A percentile compares a stretch with the other conserved stretches of the same genome.
Conservation (phyloP, 2,329 filamentous ascomycete genomes). For the Fusarium mundagurra region DNA sequence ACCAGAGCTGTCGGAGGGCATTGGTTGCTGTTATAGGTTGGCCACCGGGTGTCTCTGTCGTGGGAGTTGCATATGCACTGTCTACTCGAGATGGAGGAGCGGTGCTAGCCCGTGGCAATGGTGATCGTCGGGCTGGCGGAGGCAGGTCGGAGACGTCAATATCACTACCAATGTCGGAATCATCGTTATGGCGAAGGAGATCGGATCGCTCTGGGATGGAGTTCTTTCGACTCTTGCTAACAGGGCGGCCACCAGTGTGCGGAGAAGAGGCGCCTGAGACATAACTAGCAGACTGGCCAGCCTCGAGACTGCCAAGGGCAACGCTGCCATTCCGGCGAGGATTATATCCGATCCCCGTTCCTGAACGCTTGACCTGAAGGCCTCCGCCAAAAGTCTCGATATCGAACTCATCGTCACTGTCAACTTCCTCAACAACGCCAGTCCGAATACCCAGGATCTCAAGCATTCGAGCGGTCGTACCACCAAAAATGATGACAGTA, state of each 20-base stretch:
- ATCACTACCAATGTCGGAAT: slow-evolving; percentile 70
- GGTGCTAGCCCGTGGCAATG: slow-evolving; percentile 46
- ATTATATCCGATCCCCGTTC: slow-evolving; percentile 79
- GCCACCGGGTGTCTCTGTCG: slow-evolving; percentile 42
- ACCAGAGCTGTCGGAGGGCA: slow-evolving; percentile 83
- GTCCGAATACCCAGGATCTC: slow-evolving; percentile 97
- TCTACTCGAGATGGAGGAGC: slow-evolving; percentile 39
- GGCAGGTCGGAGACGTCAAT: slow-evolving; percentile 74
- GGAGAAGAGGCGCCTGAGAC: slow-evolving; percentile 65
- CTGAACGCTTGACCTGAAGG: slow-evolving; percentile 83
- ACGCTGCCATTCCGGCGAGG: slow-evolving; percentile 74
- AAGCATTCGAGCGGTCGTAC: slow-evolving; percentile 96
- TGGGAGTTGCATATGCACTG: slow-evolving; percentile 45
- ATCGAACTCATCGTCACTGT: slow-evolving; percentile 98
- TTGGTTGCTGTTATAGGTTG: slow-evolving; percentile 74
- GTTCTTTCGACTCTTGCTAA: slow-evolving; percentile 64
- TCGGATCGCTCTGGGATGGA: slow-evolving; percentile 64
- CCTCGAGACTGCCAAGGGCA: slow-evolving; percentile 63
- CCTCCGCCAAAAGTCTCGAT: slow-evolving; percentile 81
- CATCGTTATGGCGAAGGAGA: slow-evolving; percentile 60
- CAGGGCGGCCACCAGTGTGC: slow-evolving; percentile 53
- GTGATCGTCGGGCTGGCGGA: slow-evolving; percentile 63
- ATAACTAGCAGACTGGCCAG: slow-evolving; percentile 55
- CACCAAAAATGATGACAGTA: slow-evolving; percentile 98
- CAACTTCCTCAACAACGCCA: slow-evolving; percentile 94